phyloP scores from a whole-genome alignment of 345 rosid species.

The Euclidium syriacum region DNA sequence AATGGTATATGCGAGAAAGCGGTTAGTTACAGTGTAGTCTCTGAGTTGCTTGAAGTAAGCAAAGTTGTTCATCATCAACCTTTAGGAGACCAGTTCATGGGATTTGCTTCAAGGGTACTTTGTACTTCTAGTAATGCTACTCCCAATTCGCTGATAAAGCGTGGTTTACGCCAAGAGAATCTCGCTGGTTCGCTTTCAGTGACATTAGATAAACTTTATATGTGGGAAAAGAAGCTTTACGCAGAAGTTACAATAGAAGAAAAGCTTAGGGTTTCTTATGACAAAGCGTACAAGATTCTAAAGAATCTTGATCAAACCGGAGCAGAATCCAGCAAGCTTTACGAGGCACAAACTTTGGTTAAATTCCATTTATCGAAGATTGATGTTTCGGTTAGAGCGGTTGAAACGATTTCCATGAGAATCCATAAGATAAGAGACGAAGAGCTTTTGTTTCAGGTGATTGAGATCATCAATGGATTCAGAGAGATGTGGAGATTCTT shows the following conservation, averaged over 20 bases:
- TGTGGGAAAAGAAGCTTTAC: conserved; percentile 25
- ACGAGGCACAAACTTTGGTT: conserved; percentile 14
- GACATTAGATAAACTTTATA: conserved; percentile 25
- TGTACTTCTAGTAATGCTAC: not conserved
- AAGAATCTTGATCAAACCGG: conserved; percentile 17
- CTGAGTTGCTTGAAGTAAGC: conserved; percentile 26
- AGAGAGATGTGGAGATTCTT: conserved; percentile 26
- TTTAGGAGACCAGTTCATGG: conserved; percentile 22
- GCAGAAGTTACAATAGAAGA: conserved; percentile 23
- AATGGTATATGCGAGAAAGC: conserved; percentile 1
- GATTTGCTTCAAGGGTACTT: conserved; percentile 21
- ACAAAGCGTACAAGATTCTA: conserved; percentile 7
- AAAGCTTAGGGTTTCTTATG: conserved; percentile 24
- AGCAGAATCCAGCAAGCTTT: conserved; percentile 2
- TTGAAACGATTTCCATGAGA: conserved; percentile 23
- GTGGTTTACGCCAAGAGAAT: conserved; percentile 8
- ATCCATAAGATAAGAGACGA: conserved; percentile 31
- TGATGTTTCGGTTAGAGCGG: conserved; percentile 9
- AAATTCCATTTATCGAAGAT: not conserved
- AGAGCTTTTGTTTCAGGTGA: conserved; percentile 20
- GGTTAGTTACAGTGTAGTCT: not conserved
- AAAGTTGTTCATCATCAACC: conserved; percentile 17
- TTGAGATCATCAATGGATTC: conserved; percentile 19
- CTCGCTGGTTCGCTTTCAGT: conserved; percentile 2
- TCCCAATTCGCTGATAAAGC: not conserved